Evolutionary conservation across 2,329 filamentous ascomycete species (phyloP).

Genomic region (Colletotrichum echinochloae): DNA sequence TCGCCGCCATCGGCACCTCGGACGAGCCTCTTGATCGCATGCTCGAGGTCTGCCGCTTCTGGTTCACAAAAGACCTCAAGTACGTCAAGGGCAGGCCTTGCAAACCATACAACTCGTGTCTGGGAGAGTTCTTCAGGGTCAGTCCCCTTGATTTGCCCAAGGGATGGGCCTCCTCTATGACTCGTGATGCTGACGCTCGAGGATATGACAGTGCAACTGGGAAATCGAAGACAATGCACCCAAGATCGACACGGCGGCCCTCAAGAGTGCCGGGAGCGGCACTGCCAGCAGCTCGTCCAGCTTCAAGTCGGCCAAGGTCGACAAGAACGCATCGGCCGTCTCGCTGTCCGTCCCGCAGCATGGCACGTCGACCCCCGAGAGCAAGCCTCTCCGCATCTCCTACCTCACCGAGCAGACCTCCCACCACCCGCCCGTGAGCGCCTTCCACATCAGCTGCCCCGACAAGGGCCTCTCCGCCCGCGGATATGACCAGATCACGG

Average conservation of each 20-base stretch:
- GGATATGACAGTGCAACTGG: conserved; percentile 83
- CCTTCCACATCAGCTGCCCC: conserved; percentile 93
- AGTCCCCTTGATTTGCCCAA: conserved; percentile 48
- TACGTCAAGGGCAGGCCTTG: conserved; percentile 98
- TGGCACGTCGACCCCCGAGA: conserved; percentile 55
- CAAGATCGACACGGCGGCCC: conserved; percentile 65
- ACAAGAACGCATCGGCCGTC: conserved; percentile 61
- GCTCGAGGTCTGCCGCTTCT: conserved; percentile 94
- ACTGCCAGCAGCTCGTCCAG: conserved; percentile 60
- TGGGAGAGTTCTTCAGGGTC: conserved; percentile 97
- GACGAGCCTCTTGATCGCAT: conserved; percentile 93
- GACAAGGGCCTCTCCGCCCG: conserved; percentile 88
- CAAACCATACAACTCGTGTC: conserved; percentile 97
- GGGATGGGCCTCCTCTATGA: not conserved
- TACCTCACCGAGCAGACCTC: conserved; percentile 98
- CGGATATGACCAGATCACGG: conserved; percentile 95
- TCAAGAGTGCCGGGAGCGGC: conserved; percentile 51
- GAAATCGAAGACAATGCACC: conserved; percentile 85
- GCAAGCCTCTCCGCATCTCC: conserved; percentile 79
- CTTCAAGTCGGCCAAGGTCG: conserved; percentile 57
- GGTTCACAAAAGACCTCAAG: conserved; percentile 99
- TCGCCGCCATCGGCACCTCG: conserved; percentile 84
- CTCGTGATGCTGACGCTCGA: conserved; percentile 17
- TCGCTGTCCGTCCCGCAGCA: conserved; percentile 65
- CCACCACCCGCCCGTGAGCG: conserved; percentile 96